Percentiles rank a stretch among this genome's conserved stretches.
Evolutionary conservation across 352 stramenopile species (phyloP).

Genomic region (Phytopythium litorale): DNA sequence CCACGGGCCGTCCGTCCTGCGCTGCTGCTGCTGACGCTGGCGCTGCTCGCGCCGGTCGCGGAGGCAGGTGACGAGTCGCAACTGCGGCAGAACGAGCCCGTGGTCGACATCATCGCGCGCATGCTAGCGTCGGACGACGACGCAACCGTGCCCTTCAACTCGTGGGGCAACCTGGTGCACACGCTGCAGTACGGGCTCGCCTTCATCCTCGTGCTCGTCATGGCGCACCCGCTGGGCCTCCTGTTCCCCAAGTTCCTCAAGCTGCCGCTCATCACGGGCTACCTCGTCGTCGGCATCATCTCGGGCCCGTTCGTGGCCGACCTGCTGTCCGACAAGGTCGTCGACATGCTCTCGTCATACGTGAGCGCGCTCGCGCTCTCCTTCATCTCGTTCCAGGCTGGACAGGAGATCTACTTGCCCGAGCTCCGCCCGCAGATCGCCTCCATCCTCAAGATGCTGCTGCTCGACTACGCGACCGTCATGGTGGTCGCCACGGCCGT

Average conservation of each 20-base stretch:
- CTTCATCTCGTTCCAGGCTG: constrained; percentile 70
- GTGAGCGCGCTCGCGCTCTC: constrained; percentile 58
- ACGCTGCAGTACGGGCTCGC: constrained; percentile 39
- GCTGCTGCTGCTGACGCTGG: neutral
- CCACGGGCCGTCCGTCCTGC: neutral
- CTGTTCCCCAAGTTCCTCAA: constrained; percentile 48
- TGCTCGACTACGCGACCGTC: constrained; percentile 37
- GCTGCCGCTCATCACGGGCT: constrained; percentile 59
- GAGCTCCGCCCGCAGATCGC: constrained; percentile 57
- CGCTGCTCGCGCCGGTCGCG: neutral
- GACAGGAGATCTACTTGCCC: constrained; percentile 61
- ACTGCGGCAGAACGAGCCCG: constrained; percentile 1
- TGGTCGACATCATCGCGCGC: neutral
- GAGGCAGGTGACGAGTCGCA: neutral
- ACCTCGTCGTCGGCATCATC: constrained; percentile 50
- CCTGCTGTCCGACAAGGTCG: constrained; percentile 33
- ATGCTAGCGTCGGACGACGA: constrained; percentile 13
- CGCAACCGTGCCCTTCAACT: constrained; percentile 35
- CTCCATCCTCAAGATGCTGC: constrained; percentile 38
- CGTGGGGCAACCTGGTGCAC: constrained; percentile 25
- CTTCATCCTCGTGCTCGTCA: constrained; percentile 50
- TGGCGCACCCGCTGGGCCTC: constrained; percentile 47
- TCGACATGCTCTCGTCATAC: constrained; percentile 41
- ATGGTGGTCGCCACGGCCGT: constrained; percentile 44
- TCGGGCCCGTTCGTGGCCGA: constrained; percentile 52